A percentile compares a stretch with the other conserved stretches of the same genome.
phyloP scores from a whole-genome alignment of 2,329 filamentous ascomycete genomes.

The Whalleya microplaca region DNA sequence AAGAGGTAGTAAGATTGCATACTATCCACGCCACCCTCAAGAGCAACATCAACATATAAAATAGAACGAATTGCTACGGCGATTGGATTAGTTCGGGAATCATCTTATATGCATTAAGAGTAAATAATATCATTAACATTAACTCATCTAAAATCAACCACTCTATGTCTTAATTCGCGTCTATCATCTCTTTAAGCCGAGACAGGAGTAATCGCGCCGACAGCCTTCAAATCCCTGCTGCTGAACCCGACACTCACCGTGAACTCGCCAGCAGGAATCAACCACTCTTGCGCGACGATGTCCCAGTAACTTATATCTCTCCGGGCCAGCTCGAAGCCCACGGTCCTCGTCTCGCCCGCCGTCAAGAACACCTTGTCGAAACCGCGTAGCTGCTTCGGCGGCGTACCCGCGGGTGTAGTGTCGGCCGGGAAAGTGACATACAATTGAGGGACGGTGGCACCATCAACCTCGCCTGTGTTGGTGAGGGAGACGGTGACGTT shows the following conservation, averaged over 20 bases:
- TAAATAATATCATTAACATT: conserved; percentile 1
- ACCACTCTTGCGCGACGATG: conserved; percentile 46
- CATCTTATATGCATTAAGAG: neutral
- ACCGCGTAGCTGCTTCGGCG: conserved; percentile 51
- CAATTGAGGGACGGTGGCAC: conserved; percentile 57
- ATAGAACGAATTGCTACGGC: neutral
- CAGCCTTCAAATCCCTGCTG: conserved; percentile 20
- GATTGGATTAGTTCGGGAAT: neutral
- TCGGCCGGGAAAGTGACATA: conserved; percentile 52
- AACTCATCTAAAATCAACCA: neutral
- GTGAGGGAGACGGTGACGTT: conserved; percentile 50
- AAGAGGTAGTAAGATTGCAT: too few species aligned
- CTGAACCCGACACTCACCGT: conserved; percentile 23
- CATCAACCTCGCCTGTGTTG: conserved; percentile 55
- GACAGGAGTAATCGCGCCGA: conserved; percentile 14
- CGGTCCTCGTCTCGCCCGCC: conserved; percentile 43
- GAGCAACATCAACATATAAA: neutral
- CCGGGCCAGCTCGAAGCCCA: conserved; percentile 51
- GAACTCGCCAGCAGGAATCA: conserved; percentile 27
- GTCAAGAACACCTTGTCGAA: conserved; percentile 55
- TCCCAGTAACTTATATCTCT: conserved; percentile 56
- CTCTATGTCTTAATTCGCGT: neutral
- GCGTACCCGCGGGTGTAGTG: conserved; percentile 41
- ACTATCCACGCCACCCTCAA: too few species aligned
- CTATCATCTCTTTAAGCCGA: conserved; percentile 1